Base-by-base conservation (phyloP, 106 monocot genomes). In the Xerophyta viscosa region DNA sequence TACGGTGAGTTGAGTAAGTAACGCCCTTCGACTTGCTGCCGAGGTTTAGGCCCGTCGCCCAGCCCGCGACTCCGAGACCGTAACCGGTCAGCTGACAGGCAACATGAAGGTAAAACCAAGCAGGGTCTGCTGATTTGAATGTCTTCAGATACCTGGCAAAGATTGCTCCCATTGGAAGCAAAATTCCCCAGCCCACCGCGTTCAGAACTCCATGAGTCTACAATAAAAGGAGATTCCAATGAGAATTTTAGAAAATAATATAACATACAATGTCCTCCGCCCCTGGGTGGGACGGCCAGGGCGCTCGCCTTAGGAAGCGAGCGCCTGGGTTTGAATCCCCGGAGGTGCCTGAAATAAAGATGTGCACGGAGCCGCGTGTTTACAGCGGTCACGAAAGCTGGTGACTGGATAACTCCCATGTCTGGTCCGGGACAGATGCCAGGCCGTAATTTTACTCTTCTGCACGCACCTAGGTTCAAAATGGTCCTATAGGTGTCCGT, bases 101-200 rank as follows among this genome's bases (percentile, higher is more conserved):
- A 0, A 78, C 73, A 41, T 83, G 83, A 24, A 83, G 66, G 43
- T 83, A 83, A 51, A 83, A 83, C 83, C 83, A 83, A 9, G 78
- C 78, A 8, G 83, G 83, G 41, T 83, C 66, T 17, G 77, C 70
- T 8, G 73, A 73, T 20, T 60, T 59, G 64, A 83, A 77, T 36
- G 69, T 60, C 58, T 63, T 83, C 46, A 78, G 66, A 31, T 83
- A 83, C 23, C 83, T 65, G 15, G 77, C 83, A 6, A 78, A 33
- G 28, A 74, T 67, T 14, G 74, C 83, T 25, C 83, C 83, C 14
- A 71, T 62, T 28, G 83, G 83, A 20, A 83, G 43, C 45, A 83
- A 53, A 60, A 77, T 54, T 3, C 83, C 83, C 83, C 77, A 83
- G 30, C 83, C 66, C 48, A 78, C 62, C 14, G 77, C 83, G 50